Percentiles rank a stretch among this genome's conserved stretches.
Conservation (phyloP, 352 stramenopile genomes). For the Phytophthora boehmeriae region DNA sequence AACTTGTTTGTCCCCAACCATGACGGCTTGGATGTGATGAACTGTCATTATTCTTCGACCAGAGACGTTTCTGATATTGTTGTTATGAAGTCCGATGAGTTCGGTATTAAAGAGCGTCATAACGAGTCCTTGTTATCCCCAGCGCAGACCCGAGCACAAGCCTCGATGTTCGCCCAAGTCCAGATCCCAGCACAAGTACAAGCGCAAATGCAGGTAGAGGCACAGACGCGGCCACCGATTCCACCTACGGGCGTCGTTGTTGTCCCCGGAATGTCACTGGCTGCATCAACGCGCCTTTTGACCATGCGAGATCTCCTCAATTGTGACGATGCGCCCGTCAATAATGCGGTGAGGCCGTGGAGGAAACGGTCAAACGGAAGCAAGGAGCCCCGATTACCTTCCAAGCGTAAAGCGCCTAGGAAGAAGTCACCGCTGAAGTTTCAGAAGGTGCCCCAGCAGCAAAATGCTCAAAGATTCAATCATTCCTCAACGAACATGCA, state of each 20-base stretch:
- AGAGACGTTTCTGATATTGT: neutral
- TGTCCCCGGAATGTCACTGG: conserved; percentile 36
- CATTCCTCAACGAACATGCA: conserved; percentile 5
- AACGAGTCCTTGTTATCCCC: conserved; percentile 2
- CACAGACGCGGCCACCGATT: conserved; percentile 12
- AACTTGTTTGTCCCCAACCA: conserved; percentile 9
- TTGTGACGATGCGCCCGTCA: conserved; percentile 20
- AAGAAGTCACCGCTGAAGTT: conserved; percentile 27
- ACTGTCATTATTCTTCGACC: conserved; percentile 16
- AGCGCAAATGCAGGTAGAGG: conserved; percentile 5
- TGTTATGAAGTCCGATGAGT: conserved; percentile 6
- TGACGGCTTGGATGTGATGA: conserved; percentile 16
- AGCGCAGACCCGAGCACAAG: neutral
- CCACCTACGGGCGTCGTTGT: conserved; percentile 25
- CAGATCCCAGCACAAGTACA: conserved; percentile 3
- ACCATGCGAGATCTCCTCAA: conserved; percentile 43
- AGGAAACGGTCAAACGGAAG: conserved; percentile 12
- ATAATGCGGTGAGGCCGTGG: neutral
- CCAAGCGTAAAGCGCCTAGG: conserved; percentile 20
- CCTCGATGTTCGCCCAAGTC: neutral
- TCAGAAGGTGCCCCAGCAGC: conserved; percentile 16
- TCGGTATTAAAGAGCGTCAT: conserved; percentile 1
- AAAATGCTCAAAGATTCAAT: conserved; percentile 12
- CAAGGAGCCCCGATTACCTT: conserved; percentile 21
- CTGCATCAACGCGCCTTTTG: conserved; percentile 14